Conservation (phyloP, 768 basidiomycete genomes). For the Nidularia pulvinata region DNA sequence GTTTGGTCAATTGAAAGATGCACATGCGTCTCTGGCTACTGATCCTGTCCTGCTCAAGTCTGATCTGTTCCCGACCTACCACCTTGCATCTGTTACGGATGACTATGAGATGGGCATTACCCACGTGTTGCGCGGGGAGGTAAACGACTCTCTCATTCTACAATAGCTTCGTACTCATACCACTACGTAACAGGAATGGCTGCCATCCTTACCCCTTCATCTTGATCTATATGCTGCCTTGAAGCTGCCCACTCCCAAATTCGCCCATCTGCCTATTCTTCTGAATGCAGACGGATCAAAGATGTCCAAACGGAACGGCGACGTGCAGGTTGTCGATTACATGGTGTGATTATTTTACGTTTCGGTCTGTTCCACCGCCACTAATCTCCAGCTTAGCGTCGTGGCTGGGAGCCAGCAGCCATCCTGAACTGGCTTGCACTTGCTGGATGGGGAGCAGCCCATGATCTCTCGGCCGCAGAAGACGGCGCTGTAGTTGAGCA, state of each 20-base stretch:
- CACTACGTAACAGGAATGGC: conserved; percentile 78
- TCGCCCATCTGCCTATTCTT: conserved; percentile 90
- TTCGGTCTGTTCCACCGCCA: neutral
- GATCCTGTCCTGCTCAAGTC: conserved; percentile 94
- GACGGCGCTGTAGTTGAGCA: neutral
- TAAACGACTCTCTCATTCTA: conserved; percentile 19
- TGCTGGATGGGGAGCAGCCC: conserved; percentile 86
- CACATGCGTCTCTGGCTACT: conserved; percentile 77
- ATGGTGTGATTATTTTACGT: conserved; percentile 48
- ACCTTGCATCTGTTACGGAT: conserved; percentile 94
- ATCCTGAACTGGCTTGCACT: conserved; percentile 93
- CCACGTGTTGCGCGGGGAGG: conserved; percentile 95
- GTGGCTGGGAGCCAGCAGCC: conserved; percentile 90
- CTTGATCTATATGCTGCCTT: conserved; percentile 86
- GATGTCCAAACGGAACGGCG: conserved; percentile 93
- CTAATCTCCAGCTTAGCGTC: conserved; percentile 41
- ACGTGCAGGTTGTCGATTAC: conserved; percentile 85
- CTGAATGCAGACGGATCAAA: conserved; percentile 91
- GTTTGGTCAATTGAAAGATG: conserved; percentile 74
- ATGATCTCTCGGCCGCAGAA: conserved; percentile 22
- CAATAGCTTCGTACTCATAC: neutral
- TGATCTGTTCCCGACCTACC: conserved; percentile 94
- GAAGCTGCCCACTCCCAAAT: conserved; percentile 69
- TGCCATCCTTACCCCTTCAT: conserved; percentile 90
- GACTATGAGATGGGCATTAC: conserved; percentile 97